These are phyloP conservation scores for Diaporthe capsici DNA, from an alignment of 2,329 filamentous ascomycete genomes.

Conservation along the genomic window DNA sequence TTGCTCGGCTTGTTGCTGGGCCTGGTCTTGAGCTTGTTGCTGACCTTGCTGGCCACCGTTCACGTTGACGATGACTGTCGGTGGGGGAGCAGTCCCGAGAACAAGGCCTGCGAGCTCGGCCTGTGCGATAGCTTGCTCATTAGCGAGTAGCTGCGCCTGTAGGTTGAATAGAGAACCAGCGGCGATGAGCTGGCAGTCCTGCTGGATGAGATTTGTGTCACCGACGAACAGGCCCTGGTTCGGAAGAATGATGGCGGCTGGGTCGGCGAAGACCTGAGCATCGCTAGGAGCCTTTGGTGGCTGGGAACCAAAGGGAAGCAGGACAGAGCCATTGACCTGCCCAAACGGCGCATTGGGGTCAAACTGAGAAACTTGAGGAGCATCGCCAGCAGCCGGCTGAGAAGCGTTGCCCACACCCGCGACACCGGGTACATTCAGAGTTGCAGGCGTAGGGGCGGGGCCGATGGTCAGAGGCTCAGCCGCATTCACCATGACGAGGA, in stretches of 20 bases:
- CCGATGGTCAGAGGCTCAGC: constrained; percentile 53
- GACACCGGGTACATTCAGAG: constrained; percentile 33
- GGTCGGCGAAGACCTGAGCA: constrained; percentile 53
- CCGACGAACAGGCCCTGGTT: constrained; percentile 54
- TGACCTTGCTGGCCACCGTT: constrained; percentile 18
- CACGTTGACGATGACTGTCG: constrained; percentile 34
- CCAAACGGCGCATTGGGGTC: constrained; percentile 53
- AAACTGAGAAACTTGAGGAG: constrained; percentile 45
- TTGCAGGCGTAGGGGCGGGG: constrained; percentile 40
- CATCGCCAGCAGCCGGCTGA: constrained; percentile 40
- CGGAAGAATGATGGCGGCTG: constrained; percentile 55
- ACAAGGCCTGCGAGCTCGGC: constrained; percentile 47
- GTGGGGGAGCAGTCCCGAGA: constrained; percentile 42
- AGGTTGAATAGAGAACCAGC: constrained; percentile 49
- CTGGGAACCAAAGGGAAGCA: constrained; percentile 52
- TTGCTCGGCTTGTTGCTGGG: not conserved
- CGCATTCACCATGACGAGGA: constrained; percentile 57
- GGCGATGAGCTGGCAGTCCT: constrained; percentile 51
- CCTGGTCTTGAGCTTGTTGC: not conserved
- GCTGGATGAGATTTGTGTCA: constrained; percentile 50
- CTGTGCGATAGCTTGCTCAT: constrained; percentile 48
- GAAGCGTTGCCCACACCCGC: constrained; percentile 33
- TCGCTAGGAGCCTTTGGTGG: constrained; percentile 48
- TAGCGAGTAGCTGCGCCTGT: constrained; percentile 45
- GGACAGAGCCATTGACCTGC: constrained; percentile 51